A percentile compares a stretch with the other conserved stretches of the same genome.
phyloP scores from a whole-genome alignment of 495 filamentous ascomycete species.

The Aspergillus sclerotioniger region DNA sequence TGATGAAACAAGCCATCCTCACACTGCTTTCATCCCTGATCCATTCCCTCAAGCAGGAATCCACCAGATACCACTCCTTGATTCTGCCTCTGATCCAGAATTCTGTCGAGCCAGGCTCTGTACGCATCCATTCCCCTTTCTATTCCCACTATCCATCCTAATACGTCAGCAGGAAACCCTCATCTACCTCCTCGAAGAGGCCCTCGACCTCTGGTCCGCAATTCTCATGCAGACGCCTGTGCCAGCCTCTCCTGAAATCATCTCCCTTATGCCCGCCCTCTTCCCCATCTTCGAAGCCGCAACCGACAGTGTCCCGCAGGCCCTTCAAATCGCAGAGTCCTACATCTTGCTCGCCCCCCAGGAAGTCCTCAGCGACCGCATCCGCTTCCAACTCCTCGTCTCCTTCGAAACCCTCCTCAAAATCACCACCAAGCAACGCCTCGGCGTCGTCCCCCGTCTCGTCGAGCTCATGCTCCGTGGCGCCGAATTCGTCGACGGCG shows the following conservation, averaged over 20 bases:
- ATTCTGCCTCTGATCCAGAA: conserved; percentile 77
- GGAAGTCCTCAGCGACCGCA: conserved; percentile 64
- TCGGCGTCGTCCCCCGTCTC: conserved; percentile 61
- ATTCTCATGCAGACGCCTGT: conserved; percentile 69
- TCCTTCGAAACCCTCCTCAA: conserved; percentile 55
- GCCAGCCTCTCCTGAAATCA: conserved; percentile 62
- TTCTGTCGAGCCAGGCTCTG: conserved; percentile 75
- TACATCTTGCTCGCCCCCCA: conserved; percentile 80
- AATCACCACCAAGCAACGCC: conserved; percentile 61
- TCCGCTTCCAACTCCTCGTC: conserved; percentile 54
- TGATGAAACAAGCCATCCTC: conserved; percentile 92
- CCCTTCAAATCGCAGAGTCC: conserved; percentile 69
- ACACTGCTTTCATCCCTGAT: conserved; percentile 76
- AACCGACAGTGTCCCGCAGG: conserved; percentile 65
- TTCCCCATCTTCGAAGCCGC: conserved; percentile 71
- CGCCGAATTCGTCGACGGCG: conserved; percentile 69
- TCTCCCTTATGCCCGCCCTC: conserved; percentile 63
- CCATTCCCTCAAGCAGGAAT: conserved; percentile 71
- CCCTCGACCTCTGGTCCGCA: conserved; percentile 80
- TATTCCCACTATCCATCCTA: conserved; percentile 6
- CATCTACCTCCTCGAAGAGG: conserved; percentile 86
- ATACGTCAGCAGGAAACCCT: conserved; percentile 56
- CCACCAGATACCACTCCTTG: conserved; percentile 64
- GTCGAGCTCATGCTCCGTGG: conserved; percentile 70
- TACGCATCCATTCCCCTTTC: conserved; percentile 27